A percentile compares a stretch with the other conserved stretches of the same genome.
Evolutionary conservation across 495 filamentous ascomycete species (phyloP).

Genomic region (Neurospora discreta): DNA sequence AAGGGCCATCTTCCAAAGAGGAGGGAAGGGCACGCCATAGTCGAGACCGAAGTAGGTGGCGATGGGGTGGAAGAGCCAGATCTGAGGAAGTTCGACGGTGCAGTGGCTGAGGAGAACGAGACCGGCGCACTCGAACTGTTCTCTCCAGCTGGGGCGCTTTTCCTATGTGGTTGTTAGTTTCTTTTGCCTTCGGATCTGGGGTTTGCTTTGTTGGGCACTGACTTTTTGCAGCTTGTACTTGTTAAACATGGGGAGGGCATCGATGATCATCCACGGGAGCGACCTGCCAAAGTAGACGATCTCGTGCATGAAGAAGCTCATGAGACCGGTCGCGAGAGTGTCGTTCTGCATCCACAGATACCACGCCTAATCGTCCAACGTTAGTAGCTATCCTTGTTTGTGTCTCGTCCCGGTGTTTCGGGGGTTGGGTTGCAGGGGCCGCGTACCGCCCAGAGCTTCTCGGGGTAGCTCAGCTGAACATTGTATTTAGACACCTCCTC

Average conservation of each 20-base stretch:
- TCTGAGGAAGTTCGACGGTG: slow-evolving; percentile 94
- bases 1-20: slow-evolving; percentile 70
- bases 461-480: slow-evolving; percentile 71
- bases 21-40: slow-evolving; percentile 83
- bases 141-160: slow-evolving; percentile 79
- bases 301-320: slow-evolving; percentile 96
- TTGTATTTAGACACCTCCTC: slow-evolving; percentile 81
- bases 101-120: slow-evolving; percentile 89
- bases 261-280: slow-evolving; percentile 89
- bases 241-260: slow-evolving; percentile 73
- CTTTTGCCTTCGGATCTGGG: background rate
- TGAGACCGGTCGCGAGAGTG: slow-evolving; percentile 86
- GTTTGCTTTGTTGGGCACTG: slow-evolving; percentile 17
- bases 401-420: background rate
- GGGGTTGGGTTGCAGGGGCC: slow-evolving; percentile 1
- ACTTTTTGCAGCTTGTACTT: slow-evolving; percentile 91
- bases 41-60: slow-evolving; percentile 84
- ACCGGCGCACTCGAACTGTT: slow-evolving; percentile 89
- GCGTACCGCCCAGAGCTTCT: slow-evolving; percentile 81
- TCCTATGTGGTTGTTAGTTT: slow-evolving; percentile 37
- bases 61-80: slow-evolving; percentile 99
- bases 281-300: slow-evolving; percentile 86
- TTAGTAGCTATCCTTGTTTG: background rate
- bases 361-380: slow-evolving; percentile 43
- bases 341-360: slow-evolving; percentile 99